phyloP scores from a whole-genome alignment of 352 stramenopile species.

The Phytophthora cactorum region DNA sequence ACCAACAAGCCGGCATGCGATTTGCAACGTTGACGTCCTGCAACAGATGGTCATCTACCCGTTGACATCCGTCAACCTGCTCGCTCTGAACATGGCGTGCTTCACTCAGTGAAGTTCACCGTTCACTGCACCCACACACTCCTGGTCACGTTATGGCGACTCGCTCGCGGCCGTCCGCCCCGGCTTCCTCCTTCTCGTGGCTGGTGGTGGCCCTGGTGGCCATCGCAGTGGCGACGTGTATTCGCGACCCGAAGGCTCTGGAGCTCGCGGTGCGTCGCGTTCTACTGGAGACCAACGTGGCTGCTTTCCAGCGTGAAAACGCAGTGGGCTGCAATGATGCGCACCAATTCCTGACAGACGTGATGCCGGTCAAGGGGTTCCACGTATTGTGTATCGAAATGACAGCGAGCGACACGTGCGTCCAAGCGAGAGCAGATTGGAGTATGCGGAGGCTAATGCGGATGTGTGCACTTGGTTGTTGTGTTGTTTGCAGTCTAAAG shows the following conservation, averaged over 20 bases:
- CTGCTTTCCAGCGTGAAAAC: background rate
- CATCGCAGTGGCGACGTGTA: slow-evolving; percentile 16
- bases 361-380: slow-evolving; percentile 68
- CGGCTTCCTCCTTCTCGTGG: slow-evolving; percentile 18
- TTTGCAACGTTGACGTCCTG: background rate
- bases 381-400: slow-evolving; percentile 71
- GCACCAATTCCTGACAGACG: slow-evolving; percentile 59
- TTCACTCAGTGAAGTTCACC: background rate
- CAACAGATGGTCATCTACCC: background rate
- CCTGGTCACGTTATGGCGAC: background rate
- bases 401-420: slow-evolving; percentile 50
- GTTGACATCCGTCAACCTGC: background rate
- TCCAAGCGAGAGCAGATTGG: background rate
- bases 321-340: slow-evolving; percentile 46
- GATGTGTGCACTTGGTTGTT: background rate
- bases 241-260: slow-evolving; percentile 20
- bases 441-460: background rate
- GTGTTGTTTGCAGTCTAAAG: slow-evolving; percentile 38
- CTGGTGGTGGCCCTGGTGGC: slow-evolving; percentile 31
- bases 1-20: background rate
- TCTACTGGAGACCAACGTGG: slow-evolving; percentile 11
- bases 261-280: slow-evolving; percentile 17
- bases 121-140: too few species aligned
- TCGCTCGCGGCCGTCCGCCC: background rate
- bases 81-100: background rate